Conservation (phyloP, 2,329 filamentous ascomycete species). For the Sporothrix phasma region DNA sequence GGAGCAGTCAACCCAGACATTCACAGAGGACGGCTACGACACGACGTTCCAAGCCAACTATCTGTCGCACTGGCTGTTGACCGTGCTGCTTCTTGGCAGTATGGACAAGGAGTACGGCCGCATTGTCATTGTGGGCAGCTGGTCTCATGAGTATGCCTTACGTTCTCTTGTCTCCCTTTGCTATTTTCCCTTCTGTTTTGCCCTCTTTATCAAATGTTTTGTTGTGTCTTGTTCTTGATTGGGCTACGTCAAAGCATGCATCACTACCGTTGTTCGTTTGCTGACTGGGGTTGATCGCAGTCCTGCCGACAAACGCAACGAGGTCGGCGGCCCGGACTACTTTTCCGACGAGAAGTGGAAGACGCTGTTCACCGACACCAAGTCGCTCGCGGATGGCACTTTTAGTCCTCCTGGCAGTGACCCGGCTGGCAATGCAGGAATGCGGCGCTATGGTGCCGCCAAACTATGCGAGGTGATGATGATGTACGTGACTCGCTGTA, state of each 20-base stretch:
- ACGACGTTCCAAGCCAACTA: constrained; percentile 27
- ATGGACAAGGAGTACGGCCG: constrained; percentile 26
- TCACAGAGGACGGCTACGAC: constrained; percentile 27
- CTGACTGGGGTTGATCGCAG: constrained; percentile 15
- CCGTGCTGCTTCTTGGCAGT: constrained; percentile 26
- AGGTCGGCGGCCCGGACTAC: constrained; percentile 15
- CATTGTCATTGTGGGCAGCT: constrained; percentile 26
- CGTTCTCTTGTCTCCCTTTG: not conserved
- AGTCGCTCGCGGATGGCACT: constrained; percentile 22
- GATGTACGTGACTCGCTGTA: constrained; percentile 19
- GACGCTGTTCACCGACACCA: constrained; percentile 20
- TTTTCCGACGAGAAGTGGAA: constrained; percentile 21
- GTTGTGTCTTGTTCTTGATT: no score
- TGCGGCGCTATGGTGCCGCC: constrained; percentile 26
- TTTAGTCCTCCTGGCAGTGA: constrained; percentile 22
- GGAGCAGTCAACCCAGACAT: constrained; percentile 21
- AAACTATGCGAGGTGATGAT: constrained; percentile 28
- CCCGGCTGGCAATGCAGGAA: constrained; percentile 19
- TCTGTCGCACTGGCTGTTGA: constrained; percentile 27
- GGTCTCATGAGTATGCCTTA: constrained; percentile 25
- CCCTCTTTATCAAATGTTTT: no score
- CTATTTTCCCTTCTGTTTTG: not conserved
- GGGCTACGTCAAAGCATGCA: no score
- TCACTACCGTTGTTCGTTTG: no score
- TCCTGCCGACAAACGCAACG: constrained; percentile 13